phyloP scores from a whole-genome alignment of 2,329 filamentous ascomycete genomes.

The Daldinia sp. region DNA sequence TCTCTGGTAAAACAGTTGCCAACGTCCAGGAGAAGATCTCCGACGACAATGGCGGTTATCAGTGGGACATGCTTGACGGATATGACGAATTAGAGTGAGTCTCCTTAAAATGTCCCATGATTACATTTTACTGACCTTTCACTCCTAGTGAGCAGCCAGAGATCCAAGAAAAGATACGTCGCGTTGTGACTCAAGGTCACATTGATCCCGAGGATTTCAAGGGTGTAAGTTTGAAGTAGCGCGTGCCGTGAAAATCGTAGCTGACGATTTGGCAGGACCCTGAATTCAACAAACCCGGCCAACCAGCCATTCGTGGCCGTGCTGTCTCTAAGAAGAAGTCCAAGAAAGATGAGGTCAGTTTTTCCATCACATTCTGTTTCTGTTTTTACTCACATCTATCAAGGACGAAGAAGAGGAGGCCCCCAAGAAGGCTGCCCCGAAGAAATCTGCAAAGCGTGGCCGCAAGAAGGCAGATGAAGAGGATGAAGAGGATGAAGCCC shows the following conservation, averaged over 20 bases:
- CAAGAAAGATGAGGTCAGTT: slow-evolving; percentile 45
- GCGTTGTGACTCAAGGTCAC: slow-evolving; percentile 77
- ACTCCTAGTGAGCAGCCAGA: slow-evolving; percentile 59
- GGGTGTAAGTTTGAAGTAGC: slow-evolving; percentile 67
- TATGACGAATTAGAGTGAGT: slow-evolving; percentile 75
- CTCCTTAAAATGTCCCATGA: slow-evolving; percentile 11
- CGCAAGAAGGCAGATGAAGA: slow-evolving; percentile 40
- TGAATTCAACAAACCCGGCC: slow-evolving; percentile 75
- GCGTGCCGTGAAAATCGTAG: slow-evolving; percentile 20
- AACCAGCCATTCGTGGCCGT: slow-evolving; percentile 66
- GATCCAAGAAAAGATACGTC: slow-evolving; percentile 75
- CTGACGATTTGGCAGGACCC: slow-evolving; percentile 64
- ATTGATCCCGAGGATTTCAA: slow-evolving; percentile 89
- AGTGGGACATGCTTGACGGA: slow-evolving; percentile 78
- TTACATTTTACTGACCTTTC: slow-evolving; percentile 26
- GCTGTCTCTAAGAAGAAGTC: slow-evolving; percentile 48
- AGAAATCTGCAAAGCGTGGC: slow-evolving; percentile 50
- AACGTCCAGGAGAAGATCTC: slow-evolving; percentile 68
- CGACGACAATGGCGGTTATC: slow-evolving; percentile 54
- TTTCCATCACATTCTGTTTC: not conserved
- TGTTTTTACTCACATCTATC: slow-evolving; percentile 6
- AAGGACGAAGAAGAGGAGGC: slow-evolving; percentile 40
- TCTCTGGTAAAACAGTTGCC: slow-evolving; percentile 76
- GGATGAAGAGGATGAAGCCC: slow-evolving; percentile 44
- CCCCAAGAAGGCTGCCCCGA: slow-evolving; percentile 45